These are phyloP conservation scores for Isabelozyma rhagii DNA, from an alignment of 805 yeast species.

Conservation along the genomic window DNA sequence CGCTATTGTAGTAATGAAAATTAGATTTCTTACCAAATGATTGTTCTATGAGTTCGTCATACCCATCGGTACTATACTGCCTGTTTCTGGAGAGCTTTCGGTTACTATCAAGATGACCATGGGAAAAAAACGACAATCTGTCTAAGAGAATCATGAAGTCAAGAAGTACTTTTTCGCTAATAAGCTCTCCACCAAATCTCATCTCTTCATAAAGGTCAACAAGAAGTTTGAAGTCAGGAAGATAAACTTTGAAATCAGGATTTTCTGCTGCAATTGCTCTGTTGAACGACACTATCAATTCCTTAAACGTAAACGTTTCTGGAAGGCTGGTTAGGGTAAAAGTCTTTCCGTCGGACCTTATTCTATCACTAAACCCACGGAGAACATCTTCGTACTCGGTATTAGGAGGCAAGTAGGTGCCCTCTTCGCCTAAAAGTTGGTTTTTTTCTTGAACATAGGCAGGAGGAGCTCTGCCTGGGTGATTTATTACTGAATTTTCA, in stretches of 20 bases:
- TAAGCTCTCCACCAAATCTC: conserved; percentile 61
- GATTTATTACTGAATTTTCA: conserved; percentile 20
- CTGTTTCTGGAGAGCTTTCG: not conserved
- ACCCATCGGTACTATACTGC: not conserved
- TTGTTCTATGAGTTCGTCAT: not conserved
- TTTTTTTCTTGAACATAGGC: conserved; percentile 26
- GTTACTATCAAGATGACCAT: not conserved
- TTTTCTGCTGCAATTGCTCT: conserved; percentile 8
- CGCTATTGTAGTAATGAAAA: not conserved
- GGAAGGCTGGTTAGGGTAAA: conserved; percentile 36
- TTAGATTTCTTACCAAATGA: not conserved
- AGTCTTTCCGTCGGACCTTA: conserved; percentile 46
- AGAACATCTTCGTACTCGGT: conserved; percentile 51
- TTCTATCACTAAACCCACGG: conserved; percentile 56
- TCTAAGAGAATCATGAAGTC: conserved; percentile 47
- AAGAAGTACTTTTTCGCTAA: conserved; percentile 57
- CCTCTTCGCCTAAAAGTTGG: conserved; percentile 5
- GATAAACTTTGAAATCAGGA: conserved; percentile 2
- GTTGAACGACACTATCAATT: conserved; percentile 35
- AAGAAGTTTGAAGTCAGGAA: conserved; percentile 8
- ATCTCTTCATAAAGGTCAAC: conserved; percentile 61
- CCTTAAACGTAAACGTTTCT: conserved; percentile 37
- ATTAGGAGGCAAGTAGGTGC: conserved; percentile 22
- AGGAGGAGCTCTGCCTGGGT: conserved; percentile 43
- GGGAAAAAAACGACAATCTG: conserved; percentile 13